Percentiles rank a stretch among this genome's conserved stretches.
Conservation (phyloP, 306 rosid species). For the Pterocarpus santalinus region DNA sequence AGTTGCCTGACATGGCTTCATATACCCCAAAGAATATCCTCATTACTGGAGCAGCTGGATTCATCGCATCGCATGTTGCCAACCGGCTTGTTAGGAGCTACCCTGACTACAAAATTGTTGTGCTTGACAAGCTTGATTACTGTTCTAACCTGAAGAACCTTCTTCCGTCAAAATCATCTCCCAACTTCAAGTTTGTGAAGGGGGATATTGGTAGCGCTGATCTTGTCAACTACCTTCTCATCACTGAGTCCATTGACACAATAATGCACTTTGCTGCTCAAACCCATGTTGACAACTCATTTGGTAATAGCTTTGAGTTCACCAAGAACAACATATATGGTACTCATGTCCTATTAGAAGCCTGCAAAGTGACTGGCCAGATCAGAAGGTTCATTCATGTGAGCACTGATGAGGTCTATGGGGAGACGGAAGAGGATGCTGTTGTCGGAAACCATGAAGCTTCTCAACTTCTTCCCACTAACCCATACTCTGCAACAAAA, state of each 20-base stretch:
- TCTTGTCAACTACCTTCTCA: constrained; percentile 67
- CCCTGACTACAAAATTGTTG: constrained; percentile 70
- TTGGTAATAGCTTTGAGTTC: constrained; percentile 75
- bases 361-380: constrained; percentile 76
- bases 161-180: constrained; percentile 62
- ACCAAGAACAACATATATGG: constrained; percentile 74
- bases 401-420: constrained; percentile 72
- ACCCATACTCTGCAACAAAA: constrained; percentile 73
- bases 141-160: constrained; percentile 72
- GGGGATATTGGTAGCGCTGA: constrained; percentile 76
- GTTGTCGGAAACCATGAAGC: constrained; percentile 74
- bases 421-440: constrained; percentile 75
- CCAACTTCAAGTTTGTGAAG: constrained; percentile 70
- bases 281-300: constrained; percentile 73
- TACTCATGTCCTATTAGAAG: constrained; percentile 69
- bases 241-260: constrained; percentile 68
- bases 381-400: constrained; percentile 68
- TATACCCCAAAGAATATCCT: constrained; percentile 72
- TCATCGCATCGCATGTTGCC: constrained; percentile 73
- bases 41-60: constrained; percentile 74
- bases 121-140: constrained; percentile 74
- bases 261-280: constrained; percentile 80
- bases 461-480: constrained; percentile 71
- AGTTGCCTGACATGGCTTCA: constrained; percentile 53
- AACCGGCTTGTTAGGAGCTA: constrained; percentile 63